Base-by-base conservation (phyloP, 1,284 basidiomycete species). In the Microbotryomycetes sp. region DNA sequence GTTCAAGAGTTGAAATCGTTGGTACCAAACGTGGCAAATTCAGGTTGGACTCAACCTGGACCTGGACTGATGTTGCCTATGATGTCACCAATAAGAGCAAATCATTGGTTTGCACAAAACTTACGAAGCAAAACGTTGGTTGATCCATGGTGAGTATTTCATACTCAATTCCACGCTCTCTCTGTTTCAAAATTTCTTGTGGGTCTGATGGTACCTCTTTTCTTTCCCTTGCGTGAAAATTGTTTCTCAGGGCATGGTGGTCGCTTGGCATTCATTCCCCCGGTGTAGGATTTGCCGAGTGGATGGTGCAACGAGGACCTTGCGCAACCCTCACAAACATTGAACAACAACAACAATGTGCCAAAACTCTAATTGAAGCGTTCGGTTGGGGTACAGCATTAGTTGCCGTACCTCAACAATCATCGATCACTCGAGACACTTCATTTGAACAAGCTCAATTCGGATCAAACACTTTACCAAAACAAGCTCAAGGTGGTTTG, bases 241-340 rank as follows among this genome's bases (percentile, higher is more conserved):
- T 42, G 9, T 9, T 12, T 42, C 36, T 12, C 23, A 51, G 52
- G 52, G 52, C 52, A 19, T 54, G 52, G 52, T 54, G 52, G 52
- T 54, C 52, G 30, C 29, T 54, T n/a, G 52, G 52, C 14, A 54
- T 54, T 16, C 52, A 54, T 31, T 54, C 28, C 14, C 25, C 52
- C 29, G 52, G 52, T 15, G n/a, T 54, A 14, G 52, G 52, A 6
- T 54, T 30, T 31, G 52, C 52, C 52, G 52, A 54, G 6, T 54
- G 52, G 52, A 31, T 31, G 3, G 28, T 54, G 28, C n/a, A n/a
- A 7, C 52, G 52, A 29, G 52, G 52, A 3, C 31, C n/a, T 31
- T 36, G 31, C 30, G 25, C 52, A 7, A 14, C n/a, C 52, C 6
- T 25, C 26, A 28, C 22, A 22, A n/a, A n/a, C n/a, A n/a, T n/a